A percentile compares a stretch with the other conserved stretches of the same genome.
Evolutionary conservation across 2,329 filamentous ascomycete species (phyloP).

Genomic region (Fusarium albosuccineum): DNA sequence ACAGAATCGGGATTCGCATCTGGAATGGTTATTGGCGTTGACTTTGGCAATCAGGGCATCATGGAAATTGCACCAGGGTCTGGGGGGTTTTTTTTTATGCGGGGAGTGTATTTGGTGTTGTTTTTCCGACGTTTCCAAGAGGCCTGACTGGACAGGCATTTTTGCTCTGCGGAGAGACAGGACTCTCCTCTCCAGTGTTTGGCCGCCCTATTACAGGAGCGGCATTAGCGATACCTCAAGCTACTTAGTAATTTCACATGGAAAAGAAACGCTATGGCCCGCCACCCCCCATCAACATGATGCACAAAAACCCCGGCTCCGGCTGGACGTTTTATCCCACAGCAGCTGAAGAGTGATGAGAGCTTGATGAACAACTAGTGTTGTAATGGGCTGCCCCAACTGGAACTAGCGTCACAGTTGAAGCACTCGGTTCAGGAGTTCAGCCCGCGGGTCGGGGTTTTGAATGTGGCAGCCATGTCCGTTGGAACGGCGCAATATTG

Average conservation of each 20-base stretch:
- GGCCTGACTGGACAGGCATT: neutral
- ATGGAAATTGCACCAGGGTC: constrained; percentile 40
- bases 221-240: constrained; percentile 41
- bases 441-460: constrained; percentile 31
- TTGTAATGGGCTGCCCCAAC: constrained; percentile 11
- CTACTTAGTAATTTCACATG: constrained; percentile 24
- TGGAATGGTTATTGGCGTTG: constrained; percentile 35
- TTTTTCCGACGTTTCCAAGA: constrained; percentile 13
- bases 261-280: constrained; percentile 16
- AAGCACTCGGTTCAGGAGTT: neutral
- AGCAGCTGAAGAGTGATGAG: neutral
- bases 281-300: neutral
- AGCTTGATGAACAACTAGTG: too few species aligned
- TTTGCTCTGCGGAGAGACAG: constrained; percentile 10
- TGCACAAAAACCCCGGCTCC: constrained; percentile 3
- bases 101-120: constrained; percentile 29
- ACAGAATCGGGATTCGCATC: constrained; percentile 19
- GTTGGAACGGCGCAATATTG: constrained; percentile 41
- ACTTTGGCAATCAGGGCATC: constrained; percentile 28
- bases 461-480: constrained; percentile 30
- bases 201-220: constrained; percentile 39
- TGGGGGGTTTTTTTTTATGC: constrained; percentile 14
- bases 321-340: neutral
- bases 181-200: constrained; percentile 14
- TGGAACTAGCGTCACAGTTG: constrained; percentile 22